Evolutionary conservation across 371 early-diverging fungal species (phyloP), one percentile per base, ranked within the genome.

Genomic region (Fennellomyces sp.): DNA sequence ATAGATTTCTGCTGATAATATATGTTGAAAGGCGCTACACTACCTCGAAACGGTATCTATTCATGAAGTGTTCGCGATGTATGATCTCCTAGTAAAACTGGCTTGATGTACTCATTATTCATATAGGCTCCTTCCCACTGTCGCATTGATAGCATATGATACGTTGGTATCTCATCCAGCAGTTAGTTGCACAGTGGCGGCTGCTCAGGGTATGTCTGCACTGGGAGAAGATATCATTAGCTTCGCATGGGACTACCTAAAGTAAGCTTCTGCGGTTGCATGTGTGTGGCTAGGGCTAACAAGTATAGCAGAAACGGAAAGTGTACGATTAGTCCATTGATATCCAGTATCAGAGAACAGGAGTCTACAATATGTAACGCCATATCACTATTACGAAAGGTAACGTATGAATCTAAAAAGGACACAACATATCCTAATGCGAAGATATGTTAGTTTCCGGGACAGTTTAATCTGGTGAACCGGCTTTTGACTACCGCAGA

Each of bases 61-160:
- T 1, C 75, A 86, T 48, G 85, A 91, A 31, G 58, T 93, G 15
- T 88, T 91, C 64, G 68, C 84, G 23, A 68, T 78, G 91, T 88
- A 82, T 65, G 81, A 5, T 50, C 36, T 25, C 27, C 28, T 17
- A 0, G 2, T 1, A 28, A 33, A 33, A 17, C 17, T 21, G 35
- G 42, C 0, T 51, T 30, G 5, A 15, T 27, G 39, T 47, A 3
- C 23, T 11, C 11, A 13, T 36, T 23, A 42, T 21, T 2, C 12
- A 21, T 52, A 17, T 56, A 38, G 89, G 23, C 63, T 96, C 17
- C 63, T 96, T 19, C 93, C 94, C 3, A 86, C 89, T 0, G 56
- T 91, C 30, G 86, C 87, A 12, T 66, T 92, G 11, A 75, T 92
- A 41, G 85, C 89, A 0, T 96, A 93, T 60, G 91, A 92, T 56